Percentiles rank a stretch among this genome's conserved stretches.
phyloP scores from a whole-genome alignment of 371 early-diverging fungal species.

The Rhizomucor miehei region DNA sequence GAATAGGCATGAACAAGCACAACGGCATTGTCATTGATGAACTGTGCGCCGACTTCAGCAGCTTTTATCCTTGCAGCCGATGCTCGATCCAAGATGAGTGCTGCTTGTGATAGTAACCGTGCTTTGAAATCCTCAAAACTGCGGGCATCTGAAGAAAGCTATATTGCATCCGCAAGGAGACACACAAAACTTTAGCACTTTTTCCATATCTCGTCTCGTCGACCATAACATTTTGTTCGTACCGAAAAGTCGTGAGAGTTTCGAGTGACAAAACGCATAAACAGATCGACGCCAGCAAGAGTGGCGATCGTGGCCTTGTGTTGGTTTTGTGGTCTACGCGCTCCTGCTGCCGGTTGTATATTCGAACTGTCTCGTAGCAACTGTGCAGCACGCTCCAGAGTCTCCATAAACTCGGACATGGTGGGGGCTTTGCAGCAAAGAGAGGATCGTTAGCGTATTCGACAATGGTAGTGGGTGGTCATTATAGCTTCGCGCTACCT shows the following conservation, averaged over 20 bases:
- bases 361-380: slow-evolving; percentile 49
- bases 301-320: slow-evolving; percentile 52
- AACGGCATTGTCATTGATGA: slow-evolving; percentile 84
- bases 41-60: slow-evolving; percentile 81
- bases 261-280: slow-evolving; percentile 75
- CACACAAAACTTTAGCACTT: too few species aligned
- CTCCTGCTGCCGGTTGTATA: background rate
- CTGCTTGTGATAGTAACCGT: slow-evolving; percentile 69
- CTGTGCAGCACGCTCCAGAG: slow-evolving; percentile 67
- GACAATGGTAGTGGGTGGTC: background rate
- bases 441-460: background rate
- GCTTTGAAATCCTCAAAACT: slow-evolving; percentile 77
- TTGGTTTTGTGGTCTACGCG: slow-evolving; percentile 24
- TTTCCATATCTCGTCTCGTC: too few species aligned
- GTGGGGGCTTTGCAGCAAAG: slow-evolving; percentile 59
- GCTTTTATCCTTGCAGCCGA: slow-evolving; percentile 70
- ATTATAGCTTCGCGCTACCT: slow-evolving; percentile 34
- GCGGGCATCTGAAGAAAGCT: slow-evolving; percentile 35
- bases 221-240: slow-evolving; percentile 8
- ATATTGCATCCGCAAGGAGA: background rate
- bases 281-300: slow-evolving; percentile 88
- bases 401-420: slow-evolving; percentile 86
- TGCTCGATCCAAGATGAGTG: slow-evolving; percentile 73
- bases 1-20: slow-evolving; percentile 96
- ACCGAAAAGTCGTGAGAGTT: slow-evolving; percentile 68